Evolutionary conservation across 768 basidiomycete species (phyloP), one percentile per base, ranked within the genome.

Genomic region (Suillus fuscotomentosus): DNA sequence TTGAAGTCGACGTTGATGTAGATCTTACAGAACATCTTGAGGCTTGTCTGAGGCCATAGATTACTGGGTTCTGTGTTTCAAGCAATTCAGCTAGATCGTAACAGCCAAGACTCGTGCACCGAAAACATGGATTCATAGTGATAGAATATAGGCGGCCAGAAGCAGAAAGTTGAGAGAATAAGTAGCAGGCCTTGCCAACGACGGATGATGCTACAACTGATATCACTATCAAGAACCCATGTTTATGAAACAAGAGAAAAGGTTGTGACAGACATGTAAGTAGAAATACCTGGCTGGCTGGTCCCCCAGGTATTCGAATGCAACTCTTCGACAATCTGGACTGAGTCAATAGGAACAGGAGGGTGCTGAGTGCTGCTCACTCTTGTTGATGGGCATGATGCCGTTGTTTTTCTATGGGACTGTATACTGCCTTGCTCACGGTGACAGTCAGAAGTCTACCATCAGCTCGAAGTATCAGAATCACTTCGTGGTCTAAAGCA

Each of bases 381-480:
- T 50, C 48, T 14, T 27, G 24, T 24, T 7, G 24, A 50, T 8
- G 22, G 24, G 8, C 24, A 15, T 24, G 14, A 15, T 27, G 15
- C 0, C 17, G 15, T 20, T 5, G 22, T 24, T 39, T 15, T 39
- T 15, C 22, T 15, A 39, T 38, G 14, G 6, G 11, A 55, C n/a
- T 7, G 3, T 15, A 24, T 39, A 15, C 15, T 17, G 22, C 22
- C 38, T 41, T 22, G 1, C 38, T 22, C 4, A 31, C 14, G 38
- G 15, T 14, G 14, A 15, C 13, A 39, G 17, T 34, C 14, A 63
- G 15, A 69, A 65, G 3, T 43, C 34, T 41, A 71, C 9, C 9
- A 62, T 13, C 34, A 72, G 22, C 7, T 54, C 48, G n/a, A 17
- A 15, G 27, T 43, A 5, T 41, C 39, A 57, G 24, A 54, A 55